phyloP scores from a whole-genome alignment of 1,139 yeast species.

The Taphrina flavorubra region DNA sequence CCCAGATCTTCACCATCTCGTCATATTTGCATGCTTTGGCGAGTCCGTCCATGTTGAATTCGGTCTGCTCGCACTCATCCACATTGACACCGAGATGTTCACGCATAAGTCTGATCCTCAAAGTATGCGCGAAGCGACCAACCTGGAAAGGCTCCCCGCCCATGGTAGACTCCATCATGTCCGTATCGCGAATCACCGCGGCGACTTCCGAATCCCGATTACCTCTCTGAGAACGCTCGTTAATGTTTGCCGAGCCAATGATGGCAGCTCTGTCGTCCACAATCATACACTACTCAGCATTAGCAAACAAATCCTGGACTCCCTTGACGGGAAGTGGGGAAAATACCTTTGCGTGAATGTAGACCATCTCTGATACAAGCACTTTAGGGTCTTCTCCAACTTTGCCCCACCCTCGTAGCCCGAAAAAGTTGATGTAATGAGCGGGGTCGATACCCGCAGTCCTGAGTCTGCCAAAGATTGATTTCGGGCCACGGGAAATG shows the following conservation, averaged over 20 bases:
- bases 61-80: slow-evolving; percentile 83
- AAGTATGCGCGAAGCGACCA: slow-evolving; percentile 85
- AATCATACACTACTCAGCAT: slow-evolving; percentile 57
- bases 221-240: slow-evolving; percentile 95
- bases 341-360: slow-evolving; percentile 83
- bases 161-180: slow-evolving; percentile 75
- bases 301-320: slow-evolving; percentile 24
- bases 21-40: slow-evolving; percentile 49
- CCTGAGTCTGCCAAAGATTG: slow-evolving; percentile 81
- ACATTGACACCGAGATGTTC: slow-evolving; percentile 95
- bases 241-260: slow-evolving; percentile 95
- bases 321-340: too few species aligned
- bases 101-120: slow-evolving; percentile 90
- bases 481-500: slow-evolving; percentile 87
- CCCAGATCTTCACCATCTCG: slow-evolving; percentile 29
- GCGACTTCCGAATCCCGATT: slow-evolving; percentile 93
- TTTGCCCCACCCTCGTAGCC: slow-evolving; percentile 93
- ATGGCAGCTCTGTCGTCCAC: slow-evolving; percentile 94
- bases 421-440: slow-evolving; percentile 88
- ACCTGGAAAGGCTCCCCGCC: slow-evolving; percentile 80
- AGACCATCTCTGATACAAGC: slow-evolving; percentile 86
- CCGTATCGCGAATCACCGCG: slow-evolving; percentile 81
- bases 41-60: slow-evolving; percentile 60
- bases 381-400: slow-evolving; percentile 72
- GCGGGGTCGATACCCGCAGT: slow-evolving; percentile 81